These are phyloP conservation scores for Psidium guajava DNA, from an alignment of 345 rosid species.

Conservation along the genomic window DNA sequence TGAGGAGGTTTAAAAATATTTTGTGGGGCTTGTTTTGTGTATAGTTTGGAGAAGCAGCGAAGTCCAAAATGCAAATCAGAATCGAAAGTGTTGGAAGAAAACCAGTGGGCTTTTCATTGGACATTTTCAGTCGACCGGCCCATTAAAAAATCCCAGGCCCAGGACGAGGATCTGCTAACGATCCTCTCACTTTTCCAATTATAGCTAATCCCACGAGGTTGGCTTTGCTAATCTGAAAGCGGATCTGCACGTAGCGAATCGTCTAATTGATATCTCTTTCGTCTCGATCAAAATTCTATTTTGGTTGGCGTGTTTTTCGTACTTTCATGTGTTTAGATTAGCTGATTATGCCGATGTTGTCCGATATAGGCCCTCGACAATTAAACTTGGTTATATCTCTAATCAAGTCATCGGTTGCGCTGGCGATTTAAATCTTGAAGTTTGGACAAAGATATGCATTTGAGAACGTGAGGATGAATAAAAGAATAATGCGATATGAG, in stretches of 20 bases:
- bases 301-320: background rate
- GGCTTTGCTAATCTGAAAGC: background rate
- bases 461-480: background rate
- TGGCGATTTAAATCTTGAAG: accelerated
- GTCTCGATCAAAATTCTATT: background rate
- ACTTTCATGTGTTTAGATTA: no score
- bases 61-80: background rate
- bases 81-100: background rate
- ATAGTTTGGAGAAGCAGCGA: background rate
- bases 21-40: background rate
- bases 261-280: background rate
- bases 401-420: background rate
- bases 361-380: background rate
- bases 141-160: background rate
- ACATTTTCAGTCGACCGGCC: background rate
- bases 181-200: background rate
- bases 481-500: background rate
- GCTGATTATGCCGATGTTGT: no score
- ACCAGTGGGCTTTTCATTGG: background rate
- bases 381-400: background rate
- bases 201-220: background rate
- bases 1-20: background rate
- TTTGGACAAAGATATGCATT: background rate
- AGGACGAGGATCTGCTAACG: background rate
- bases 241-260: background rate